Evolutionary conservation across 306 rosid species (phyloP).

Genomic region (Herpetospermum pedunculosum): DNA sequence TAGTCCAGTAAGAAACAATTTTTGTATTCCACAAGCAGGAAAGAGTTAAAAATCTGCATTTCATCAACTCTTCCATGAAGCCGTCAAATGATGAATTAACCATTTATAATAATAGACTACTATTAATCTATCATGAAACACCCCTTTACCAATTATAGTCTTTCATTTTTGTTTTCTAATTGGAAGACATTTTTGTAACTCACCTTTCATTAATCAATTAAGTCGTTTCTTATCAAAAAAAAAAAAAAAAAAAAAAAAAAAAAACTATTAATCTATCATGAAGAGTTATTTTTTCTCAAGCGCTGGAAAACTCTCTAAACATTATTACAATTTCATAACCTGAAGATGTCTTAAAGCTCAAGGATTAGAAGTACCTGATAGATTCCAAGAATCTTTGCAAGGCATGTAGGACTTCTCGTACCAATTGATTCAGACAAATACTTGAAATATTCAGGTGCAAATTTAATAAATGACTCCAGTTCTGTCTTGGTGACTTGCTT

Average conservation of each 20-base stretch:
- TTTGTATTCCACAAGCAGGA: not conserved
- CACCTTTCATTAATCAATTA: no score
- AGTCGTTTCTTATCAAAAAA: no score
- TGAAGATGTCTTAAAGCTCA: not conserved
- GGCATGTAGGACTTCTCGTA: constrained; percentile 82
- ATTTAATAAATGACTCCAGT: constrained; percentile 82
- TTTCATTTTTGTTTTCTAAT: no score
- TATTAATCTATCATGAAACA: not conserved
- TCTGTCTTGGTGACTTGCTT: constrained; percentile 93
- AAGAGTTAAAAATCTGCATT: not conserved
- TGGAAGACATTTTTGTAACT: no score
- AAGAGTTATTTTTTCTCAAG: not conserved
- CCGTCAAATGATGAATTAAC: not conserved
- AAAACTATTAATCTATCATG: not conserved
- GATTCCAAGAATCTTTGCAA: constrained; percentile 94
- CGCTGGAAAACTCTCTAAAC: not conserved
- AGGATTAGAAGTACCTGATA: constrained; percentile 53
- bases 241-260: no score
- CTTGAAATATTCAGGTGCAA: constrained; percentile 86
- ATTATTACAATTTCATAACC: not conserved
- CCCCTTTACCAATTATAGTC: no score
- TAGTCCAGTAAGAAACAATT: not conserved
- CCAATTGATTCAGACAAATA: constrained; percentile 72
- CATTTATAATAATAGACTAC: not conserved
- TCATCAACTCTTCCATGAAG: not conserved